These are phyloP conservation scores for Stygiomarasmius scandens DNA, from an alignment of 1,284 basidiomycete genomes.

Conservation along the genomic window DNA sequence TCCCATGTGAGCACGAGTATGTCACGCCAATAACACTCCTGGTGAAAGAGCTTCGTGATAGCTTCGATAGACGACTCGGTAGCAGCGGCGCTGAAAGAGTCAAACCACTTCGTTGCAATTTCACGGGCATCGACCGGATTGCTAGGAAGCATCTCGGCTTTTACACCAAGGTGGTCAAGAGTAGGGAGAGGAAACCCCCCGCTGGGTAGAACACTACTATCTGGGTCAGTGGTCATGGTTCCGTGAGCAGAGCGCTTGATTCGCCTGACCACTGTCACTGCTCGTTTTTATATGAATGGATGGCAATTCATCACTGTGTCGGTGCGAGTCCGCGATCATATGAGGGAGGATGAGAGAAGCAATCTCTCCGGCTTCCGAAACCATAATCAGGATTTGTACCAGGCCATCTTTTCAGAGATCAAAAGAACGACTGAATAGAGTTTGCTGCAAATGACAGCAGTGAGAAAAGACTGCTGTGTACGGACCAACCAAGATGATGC, in stretches of 20 bases:
- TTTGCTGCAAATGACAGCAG: no score
- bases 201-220: neutral
- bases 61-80: constrained; percentile 16
- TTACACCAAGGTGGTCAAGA: constrained; percentile 17
- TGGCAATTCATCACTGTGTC: no score
- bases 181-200: constrained; percentile 13
- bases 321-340: no score
- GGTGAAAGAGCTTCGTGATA: constrained; percentile 33
- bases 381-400: neutral
- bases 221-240: neutral
- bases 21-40: constrained; percentile 60
- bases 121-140: constrained; percentile 17
- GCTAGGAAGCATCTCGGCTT: constrained; percentile 5
- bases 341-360: neutral
- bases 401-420: no score
- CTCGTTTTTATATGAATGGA: no score
- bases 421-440: no score
- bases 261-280: no score
- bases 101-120: constrained; percentile 29
- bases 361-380: neutral
- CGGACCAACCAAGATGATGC: no score
- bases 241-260: no score
- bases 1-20: constrained; percentile 63
- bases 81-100: neutral
- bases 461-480: no score